These are phyloP conservation scores for Pseudogymnoascus sp. DNA, from an alignment of 2,329 filamentous ascomycete genomes.

Conservation along the genomic window DNA sequence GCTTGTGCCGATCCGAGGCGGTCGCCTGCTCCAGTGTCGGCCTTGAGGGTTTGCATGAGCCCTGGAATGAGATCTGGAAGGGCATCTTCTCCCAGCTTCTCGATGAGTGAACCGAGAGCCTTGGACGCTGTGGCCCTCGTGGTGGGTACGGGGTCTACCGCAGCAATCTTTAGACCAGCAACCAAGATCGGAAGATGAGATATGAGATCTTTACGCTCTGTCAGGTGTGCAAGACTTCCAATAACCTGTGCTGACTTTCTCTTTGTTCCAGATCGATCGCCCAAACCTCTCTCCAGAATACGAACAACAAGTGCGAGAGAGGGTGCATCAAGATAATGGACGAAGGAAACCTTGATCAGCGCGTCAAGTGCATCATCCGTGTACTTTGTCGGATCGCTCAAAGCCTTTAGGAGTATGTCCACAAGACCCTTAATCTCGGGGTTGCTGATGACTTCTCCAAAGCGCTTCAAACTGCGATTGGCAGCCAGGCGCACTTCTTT, in stretches of 20 bases:
- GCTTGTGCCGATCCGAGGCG: slow-evolving; percentile 93
- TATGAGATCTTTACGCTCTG: slow-evolving; percentile 88
- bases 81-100: slow-evolving; percentile 95
- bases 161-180: slow-evolving; percentile 76
- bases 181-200: slow-evolving; percentile 87
- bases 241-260: slow-evolving; percentile 96
- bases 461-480: slow-evolving; percentile 92
- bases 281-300: slow-evolving; percentile 85
- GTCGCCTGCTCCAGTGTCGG: slow-evolving; percentile 92
- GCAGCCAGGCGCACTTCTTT: slow-evolving; percentile 90
- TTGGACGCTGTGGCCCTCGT: slow-evolving; percentile 94
- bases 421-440: slow-evolving; percentile 93
- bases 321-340: slow-evolving; percentile 96
- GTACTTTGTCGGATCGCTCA: slow-evolving; percentile 95
- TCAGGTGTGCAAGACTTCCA: slow-evolving; percentile 91
- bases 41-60: slow-evolving; percentile 95
- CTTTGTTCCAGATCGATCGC: slow-evolving; percentile 88
- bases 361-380: slow-evolving; percentile 90
- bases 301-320: slow-evolving; percentile 91
- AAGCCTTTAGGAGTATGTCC: slow-evolving; percentile 82
- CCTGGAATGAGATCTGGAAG: slow-evolving; percentile 94
- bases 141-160: slow-evolving; percentile 92
- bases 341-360: slow-evolving; percentile 95
- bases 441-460: slow-evolving; percentile 97
- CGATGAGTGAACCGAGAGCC: slow-evolving; percentile 89